Evolutionary conservation across 1,139 yeast genomes (phyloP).

Genomic region (Yamadazyma songkhlaensis): DNA sequence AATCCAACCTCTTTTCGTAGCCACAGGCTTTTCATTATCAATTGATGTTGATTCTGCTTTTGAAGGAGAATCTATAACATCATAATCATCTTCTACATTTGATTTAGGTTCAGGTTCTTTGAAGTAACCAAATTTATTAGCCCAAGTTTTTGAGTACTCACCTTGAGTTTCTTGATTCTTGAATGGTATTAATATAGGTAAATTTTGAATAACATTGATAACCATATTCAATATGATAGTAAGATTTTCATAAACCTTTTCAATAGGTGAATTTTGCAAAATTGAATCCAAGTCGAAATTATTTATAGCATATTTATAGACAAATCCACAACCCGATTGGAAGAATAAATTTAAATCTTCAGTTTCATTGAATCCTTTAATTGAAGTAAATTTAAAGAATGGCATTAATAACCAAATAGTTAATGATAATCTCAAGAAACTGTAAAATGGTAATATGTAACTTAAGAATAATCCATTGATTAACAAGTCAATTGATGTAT

Average conservation of each 20-base stretch:
- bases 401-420: constrained; percentile 57
- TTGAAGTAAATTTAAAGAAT: constrained; percentile 16
- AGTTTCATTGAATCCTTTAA: constrained; percentile 8
- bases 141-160: too few species aligned
- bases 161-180: too few species aligned
- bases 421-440: constrained; percentile 36
- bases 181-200: constrained; percentile 1
- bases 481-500: constrained; percentile 30
- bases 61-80: constrained; percentile 38
- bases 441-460: constrained; percentile 47
- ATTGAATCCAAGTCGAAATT: constrained; percentile 16
- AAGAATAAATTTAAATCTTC: constrained; percentile 27
- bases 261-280: constrained; percentile 7
- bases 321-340: constrained; percentile 36
- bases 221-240: constrained; percentile 2
- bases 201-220: constrained; percentile 3
- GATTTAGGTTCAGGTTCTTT: not conserved
- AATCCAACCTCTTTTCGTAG: constrained; percentile 27
- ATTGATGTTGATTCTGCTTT: constrained; percentile 10
- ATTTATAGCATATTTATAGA: constrained; percentile 29
- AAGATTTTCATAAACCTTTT: constrained; percentile 6
- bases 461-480: constrained; percentile 34
- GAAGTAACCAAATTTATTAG: too few species aligned
- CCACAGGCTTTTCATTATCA: not conserved
- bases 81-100: constrained; percentile 32